A percentile compares a stretch with the other conserved stretches of the same genome.
Evolutionary conservation across 1,284 basidiomycete genomes (phyloP).

Genomic region (Abortiporus biennis): DNA sequence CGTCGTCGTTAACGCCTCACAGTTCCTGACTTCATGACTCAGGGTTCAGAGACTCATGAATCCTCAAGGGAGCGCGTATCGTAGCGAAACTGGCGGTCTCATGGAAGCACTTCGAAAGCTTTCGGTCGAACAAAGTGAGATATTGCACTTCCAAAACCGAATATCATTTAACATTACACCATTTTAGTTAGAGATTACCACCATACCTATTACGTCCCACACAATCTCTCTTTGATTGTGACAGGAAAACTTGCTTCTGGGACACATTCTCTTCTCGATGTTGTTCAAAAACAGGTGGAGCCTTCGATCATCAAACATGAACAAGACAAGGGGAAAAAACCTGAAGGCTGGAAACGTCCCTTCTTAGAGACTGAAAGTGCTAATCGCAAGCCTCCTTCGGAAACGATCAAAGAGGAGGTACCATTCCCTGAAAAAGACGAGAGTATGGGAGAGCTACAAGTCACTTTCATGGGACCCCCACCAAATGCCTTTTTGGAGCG

Average conservation of each 20-base stretch:
- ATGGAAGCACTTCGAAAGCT: constrained; percentile 89
- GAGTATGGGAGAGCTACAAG: constrained; percentile 82
- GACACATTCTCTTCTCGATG: constrained; percentile 62
- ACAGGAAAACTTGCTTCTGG: constrained; percentile 74
- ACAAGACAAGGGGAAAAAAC: constrained; percentile 60
- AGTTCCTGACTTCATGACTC: constrained; percentile 10
- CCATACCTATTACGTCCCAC: constrained; percentile 86
- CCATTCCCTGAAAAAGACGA: constrained; percentile 99
- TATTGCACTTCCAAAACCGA: constrained; percentile 8
- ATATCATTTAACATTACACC: constrained; percentile 9
- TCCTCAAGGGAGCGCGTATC: constrained; percentile 81
- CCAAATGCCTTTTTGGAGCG: constrained; percentile 72
- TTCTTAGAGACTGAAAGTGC: constrained; percentile 88
- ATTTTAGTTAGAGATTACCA: constrained; percentile 85
- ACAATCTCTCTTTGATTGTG: constrained; percentile 87
- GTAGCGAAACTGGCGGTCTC: constrained; percentile 95
- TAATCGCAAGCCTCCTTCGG: constrained; percentile 47
- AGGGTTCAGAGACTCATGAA: constrained; percentile 82
- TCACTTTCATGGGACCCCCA: constrained; percentile 78
- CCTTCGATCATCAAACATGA: constrained; percentile 73
- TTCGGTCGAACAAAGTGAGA: constrained; percentile 84
- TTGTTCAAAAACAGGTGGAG: constrained; percentile 80
- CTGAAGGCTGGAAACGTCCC: constrained; percentile 87
- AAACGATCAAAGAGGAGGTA: constrained; percentile 58
- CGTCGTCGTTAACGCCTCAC: not conserved